Percentiles rank a stretch among this genome's conserved stretches.
Evolutionary conservation across 1,284 basidiomycete genomes (phyloP).

Genomic region (Ustilago vetiveriae): DNA sequence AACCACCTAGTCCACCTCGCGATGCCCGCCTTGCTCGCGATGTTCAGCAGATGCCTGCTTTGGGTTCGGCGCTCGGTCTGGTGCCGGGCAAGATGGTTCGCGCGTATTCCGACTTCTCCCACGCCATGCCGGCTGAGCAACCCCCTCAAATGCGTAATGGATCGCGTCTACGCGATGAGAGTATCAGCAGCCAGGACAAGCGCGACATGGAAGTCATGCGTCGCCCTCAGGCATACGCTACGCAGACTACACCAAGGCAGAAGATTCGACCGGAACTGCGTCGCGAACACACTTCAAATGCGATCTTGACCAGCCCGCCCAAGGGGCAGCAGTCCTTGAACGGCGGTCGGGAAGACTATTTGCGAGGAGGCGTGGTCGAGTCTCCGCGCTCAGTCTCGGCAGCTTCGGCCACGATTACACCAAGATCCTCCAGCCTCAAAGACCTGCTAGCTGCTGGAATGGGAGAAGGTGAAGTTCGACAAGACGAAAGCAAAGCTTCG

Average conservation of each 20-base stretch:
- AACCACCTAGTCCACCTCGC: slow-evolving; percentile 14
- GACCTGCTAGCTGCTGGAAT: slow-evolving; percentile 19
- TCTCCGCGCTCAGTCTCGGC: slow-evolving; percentile 1
- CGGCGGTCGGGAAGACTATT: neutral
- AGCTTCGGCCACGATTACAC: slow-evolving; percentile 20
- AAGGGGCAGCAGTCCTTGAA: too few species aligned
- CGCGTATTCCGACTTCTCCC: slow-evolving; percentile 27
- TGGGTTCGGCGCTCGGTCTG: slow-evolving; percentile 28
- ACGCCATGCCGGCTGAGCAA: slow-evolving; percentile 1
- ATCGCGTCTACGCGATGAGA: slow-evolving; percentile 24
- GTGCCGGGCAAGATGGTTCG: slow-evolving; percentile 35
- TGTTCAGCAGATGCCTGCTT: slow-evolving; percentile 4
- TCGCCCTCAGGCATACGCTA: slow-evolving; percentile 2
- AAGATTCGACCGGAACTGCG: slow-evolving; percentile 25
- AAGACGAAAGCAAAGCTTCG: too few species aligned
- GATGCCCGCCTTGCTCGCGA: slow-evolving; percentile 10
- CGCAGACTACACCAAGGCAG: slow-evolving; percentile 23
- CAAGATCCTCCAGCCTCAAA: slow-evolving; percentile 33
- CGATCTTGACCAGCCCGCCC: slow-evolving; percentile 23
- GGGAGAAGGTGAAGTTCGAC: too few species aligned
- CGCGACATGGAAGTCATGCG: neutral
- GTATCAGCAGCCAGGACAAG: slow-evolving; percentile 23
- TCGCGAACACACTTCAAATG: slow-evolving; percentile 36
- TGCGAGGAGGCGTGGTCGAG: neutral
- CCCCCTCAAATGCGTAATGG: neutral